Base-by-base conservation (phyloP, 2,329 filamentous ascomycete genomes). In the Paraphaeosphaeria sporulosa region DNA sequence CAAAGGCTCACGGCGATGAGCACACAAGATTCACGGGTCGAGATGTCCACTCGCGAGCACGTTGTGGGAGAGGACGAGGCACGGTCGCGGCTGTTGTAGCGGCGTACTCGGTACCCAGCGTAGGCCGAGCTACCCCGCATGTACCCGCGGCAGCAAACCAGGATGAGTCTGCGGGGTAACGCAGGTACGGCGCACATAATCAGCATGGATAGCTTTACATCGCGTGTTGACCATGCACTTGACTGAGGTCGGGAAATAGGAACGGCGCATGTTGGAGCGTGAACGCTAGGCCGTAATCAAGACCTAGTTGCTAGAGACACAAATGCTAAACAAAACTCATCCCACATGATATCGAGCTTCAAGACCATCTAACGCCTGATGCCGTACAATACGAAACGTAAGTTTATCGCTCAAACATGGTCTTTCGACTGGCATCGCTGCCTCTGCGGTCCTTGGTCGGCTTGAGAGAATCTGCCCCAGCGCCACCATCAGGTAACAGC, bases 371-470 rank as follows among this genome's bases (percentile, higher is more conserved):
- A 58, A 63, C 59, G 55, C 43, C 61, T 51, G 44, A 59, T 32
- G 48, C 51, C 32, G n/a, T 13, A 27, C 5, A 15, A 53, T 27
- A 8, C 3, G 12, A 40, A 34, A 36, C 21, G 19, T 17, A 47
- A 32, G 17, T 32, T 63, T 73, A 75, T 63, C 74, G 64, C 61
- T 79, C 76, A 68, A 79, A 79, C 70, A 79, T 55, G 30, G 78
- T 75, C 40, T 68, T 71, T 47, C 73, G 62, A 64, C 74, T 77
- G 21, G 72, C 75, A 64, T 76, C 74, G 57, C 73, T 77, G 40
- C 64, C 75, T 43, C 66, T 69, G 34, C 73, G 64, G 48, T 72
- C 72, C 53, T 71, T 71, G 2, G 58, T 66, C n/a, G 70, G 60
- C 60, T 73, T 72, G 32, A 73, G 66, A 55, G 70, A 71, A 4